These are phyloP conservation scores for Chlamydomonas schloesseri DNA, from an alignment of 139 green algal species.

Conservation along the genomic window DNA sequence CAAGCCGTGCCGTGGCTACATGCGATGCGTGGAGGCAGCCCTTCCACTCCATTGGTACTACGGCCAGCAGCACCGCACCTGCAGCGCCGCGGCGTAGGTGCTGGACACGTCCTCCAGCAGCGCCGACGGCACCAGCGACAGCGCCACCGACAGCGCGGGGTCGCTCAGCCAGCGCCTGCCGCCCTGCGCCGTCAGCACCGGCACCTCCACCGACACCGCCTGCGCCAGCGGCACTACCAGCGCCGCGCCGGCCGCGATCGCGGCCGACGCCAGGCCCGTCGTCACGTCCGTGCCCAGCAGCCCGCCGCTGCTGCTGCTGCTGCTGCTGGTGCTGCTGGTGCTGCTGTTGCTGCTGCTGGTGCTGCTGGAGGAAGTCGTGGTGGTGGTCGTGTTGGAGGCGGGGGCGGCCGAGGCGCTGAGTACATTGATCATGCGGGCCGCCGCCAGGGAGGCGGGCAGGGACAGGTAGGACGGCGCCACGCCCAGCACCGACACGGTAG, in stretches of 20 bases:
- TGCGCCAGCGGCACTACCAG: background rate
- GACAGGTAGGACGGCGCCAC: background rate
- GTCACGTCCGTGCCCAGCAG: background rate
- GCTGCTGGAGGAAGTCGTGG: background rate
- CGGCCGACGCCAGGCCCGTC: background rate
- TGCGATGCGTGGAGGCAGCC: too few species aligned
- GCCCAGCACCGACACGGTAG: background rate
- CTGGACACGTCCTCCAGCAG: background rate
- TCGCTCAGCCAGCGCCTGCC: background rate
- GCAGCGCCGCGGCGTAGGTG: conserved; percentile 11
- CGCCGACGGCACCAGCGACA: conserved; percentile 38
- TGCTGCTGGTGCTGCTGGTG: background rate
- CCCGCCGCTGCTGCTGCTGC: background rate
- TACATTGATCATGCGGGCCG: background rate
- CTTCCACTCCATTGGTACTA: too few species aligned
- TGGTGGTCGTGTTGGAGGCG: too few species aligned
- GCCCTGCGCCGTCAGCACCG: background rate
- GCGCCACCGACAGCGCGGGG: conserved; percentile 36
- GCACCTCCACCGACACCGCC: conserved; percentile 2
- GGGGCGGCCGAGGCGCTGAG: background rate
- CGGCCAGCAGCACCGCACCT: too few species aligned
- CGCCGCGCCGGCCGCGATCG: background rate
- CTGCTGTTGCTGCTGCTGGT: background rate
- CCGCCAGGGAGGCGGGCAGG: background rate
- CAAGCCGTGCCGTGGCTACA: too few species aligned